phyloP scores from a whole-genome alignment of 345 rosid species.

The Theobroma cacao region DNA sequence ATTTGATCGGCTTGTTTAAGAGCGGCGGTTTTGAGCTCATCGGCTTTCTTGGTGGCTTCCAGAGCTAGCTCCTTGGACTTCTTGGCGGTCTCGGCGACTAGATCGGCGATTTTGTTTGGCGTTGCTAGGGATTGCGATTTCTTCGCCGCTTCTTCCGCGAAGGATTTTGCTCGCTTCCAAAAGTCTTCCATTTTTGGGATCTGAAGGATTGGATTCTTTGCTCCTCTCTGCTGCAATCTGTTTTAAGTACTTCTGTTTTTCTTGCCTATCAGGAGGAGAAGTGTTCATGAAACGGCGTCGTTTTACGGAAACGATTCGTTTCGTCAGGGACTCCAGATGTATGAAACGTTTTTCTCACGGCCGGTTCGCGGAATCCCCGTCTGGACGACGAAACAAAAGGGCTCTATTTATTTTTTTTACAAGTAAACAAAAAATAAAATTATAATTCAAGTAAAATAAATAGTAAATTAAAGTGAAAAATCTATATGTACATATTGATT shows the following conservation, averaged over 20 bases:
- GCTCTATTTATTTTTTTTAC: too few relatives aligned
- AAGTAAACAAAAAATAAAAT: too few relatives aligned
- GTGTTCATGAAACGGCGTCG: not conserved
- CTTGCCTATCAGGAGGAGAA: not conserved
- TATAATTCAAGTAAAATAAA: too few relatives aligned
- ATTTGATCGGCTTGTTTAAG: slow-evolving; percentile 90
- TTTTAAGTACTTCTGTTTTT: not conserved
- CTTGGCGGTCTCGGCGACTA: slow-evolving; percentile 84
- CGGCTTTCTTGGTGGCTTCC: slow-evolving; percentile 88
- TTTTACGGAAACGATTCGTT: too few relatives aligned
- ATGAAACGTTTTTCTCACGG: too few relatives aligned
- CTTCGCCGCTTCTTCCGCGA: slow-evolving; percentile 88
- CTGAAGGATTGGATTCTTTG: not conserved
- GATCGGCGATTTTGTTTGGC: slow-evolving; percentile 62
- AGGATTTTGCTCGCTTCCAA: slow-evolving; percentile 79
- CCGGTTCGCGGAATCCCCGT: too few relatives aligned
- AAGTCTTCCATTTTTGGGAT: slow-evolving; percentile 61
- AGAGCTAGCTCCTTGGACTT: slow-evolving; percentile 85
- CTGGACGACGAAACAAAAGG: too few relatives aligned
- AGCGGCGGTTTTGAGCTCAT: slow-evolving; percentile 65
- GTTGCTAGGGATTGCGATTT: slow-evolving; percentile 62
- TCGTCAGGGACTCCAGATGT: too few relatives aligned
- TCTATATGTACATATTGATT: too few relatives aligned
- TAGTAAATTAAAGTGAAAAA: too few relatives aligned
- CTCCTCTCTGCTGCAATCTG: not conserved